These are phyloP conservation scores for Neurospora intermedia DNA, from an alignment of 495 filamentous ascomycete species.

Conservation along the genomic window DNA sequence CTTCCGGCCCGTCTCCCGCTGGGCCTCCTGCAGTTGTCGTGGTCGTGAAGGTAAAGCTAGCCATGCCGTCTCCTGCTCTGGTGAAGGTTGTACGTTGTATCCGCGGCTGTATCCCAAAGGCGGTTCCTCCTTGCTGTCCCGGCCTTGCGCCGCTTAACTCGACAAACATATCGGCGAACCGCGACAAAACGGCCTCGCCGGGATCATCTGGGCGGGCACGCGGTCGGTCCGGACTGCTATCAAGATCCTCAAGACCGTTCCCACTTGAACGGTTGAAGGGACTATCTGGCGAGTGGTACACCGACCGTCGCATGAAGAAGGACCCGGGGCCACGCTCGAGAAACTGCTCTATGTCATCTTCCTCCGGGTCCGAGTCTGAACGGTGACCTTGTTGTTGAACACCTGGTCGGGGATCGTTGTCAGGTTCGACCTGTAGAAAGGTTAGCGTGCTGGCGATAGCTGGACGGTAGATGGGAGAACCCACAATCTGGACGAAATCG, in stretches of 20 bases:
- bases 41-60: conserved; percentile 25
- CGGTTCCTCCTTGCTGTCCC: not conserved
- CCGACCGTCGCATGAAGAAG: conserved; percentile 25
- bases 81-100: conserved; percentile 15
- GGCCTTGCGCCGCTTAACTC: conserved; percentile 12
- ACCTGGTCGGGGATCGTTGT: conserved; percentile 26
- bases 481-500: conserved; percentile 79
- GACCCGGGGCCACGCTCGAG: conserved; percentile 32
- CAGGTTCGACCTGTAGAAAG: conserved; percentile 23
- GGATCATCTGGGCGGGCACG: not conserved
- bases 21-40: conserved; percentile 3
- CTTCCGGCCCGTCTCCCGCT: not conserved
- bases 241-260: not conserved
- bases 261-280: not conserved
- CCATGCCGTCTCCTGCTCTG: conserved; percentile 11
- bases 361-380: conserved; percentile 36
- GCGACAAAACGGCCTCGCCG: conserved; percentile 27
- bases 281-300: conserved; percentile 6
- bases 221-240: not conserved
- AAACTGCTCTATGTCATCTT: conserved; percentile 38
- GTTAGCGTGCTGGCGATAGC: conserved; percentile 15
- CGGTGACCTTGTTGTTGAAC: conserved; percentile 30
- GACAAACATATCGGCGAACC: conserved; percentile 32
- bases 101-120: conserved; percentile 1
- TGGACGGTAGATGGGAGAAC: conserved; percentile 16